Evolutionary conservation across 768 basidiomycete genomes (phyloP), one percentile per base, ranked within the genome.

Genomic region (Boletus vinaceobasis): DNA sequence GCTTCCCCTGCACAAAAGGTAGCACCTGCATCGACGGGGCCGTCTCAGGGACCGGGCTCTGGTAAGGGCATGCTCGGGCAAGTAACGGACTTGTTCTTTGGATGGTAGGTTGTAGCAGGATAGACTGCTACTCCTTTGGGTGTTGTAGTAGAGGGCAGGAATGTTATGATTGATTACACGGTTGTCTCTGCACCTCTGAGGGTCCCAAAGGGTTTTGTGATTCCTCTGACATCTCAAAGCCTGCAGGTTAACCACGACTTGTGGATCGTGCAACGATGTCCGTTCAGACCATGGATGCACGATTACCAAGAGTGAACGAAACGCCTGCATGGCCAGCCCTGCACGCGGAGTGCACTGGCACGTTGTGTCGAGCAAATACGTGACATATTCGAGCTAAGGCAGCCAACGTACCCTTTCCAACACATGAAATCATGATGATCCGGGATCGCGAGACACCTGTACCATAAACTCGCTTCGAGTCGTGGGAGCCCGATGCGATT

Each of bases 81-180:
- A 69, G 82, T 91, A 49, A 85, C 86, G 13, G 89, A 92, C 74
- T 66, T 90, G 58, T 85, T 92, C 45, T 91, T 90, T 65, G 88
- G 88, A 15, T 91, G 88, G 88, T 91, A 82, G 73, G 43, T 32
- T 17, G 17, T 53, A 35, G 23, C 33, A 37, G 15, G 21, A 32
- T 49, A 39, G 39, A 37, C 32, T 37, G 14, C n/a, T 36, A n/a
- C n/a, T 42, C 38, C 44, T n/a, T 32, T 43, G 9, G 33, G 15
- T 40, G 43, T 47, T 19, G 7, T 37, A 9, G 45, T 37, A 19
- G 35, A 43, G n/a, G 33, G 43, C 1, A 44, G 9, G 9, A n/a
- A 36, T 45, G 19, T 48, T 13, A 35, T 35, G 31, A 35, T 23
- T 3, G 1, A 26, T 5, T 15, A 23, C 11, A 45, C 6, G 13